phyloP scores from a whole-genome alignment of 1,139 yeast species.

The Schizosaccharomyces versatilis region DNA sequence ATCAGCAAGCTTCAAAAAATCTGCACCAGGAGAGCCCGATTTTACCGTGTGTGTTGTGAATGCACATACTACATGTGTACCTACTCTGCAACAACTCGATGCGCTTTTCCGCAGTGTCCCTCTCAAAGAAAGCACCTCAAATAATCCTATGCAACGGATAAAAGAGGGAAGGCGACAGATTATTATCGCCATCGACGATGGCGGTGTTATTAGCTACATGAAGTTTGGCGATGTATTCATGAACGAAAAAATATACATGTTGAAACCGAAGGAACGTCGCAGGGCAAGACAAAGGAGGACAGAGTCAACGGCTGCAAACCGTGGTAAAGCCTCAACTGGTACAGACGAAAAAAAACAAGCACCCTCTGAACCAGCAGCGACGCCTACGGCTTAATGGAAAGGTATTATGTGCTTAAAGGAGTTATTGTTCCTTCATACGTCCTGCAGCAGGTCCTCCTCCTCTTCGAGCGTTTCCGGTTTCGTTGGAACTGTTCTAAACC shows the following conservation, averaged over 20 bases:
- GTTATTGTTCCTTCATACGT: neutral
- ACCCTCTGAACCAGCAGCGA: neutral
- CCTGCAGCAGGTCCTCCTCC: neutral
- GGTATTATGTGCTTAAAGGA: too few relatives aligned
- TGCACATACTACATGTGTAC: slow-evolving; percentile 4
- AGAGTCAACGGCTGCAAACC: neutral
- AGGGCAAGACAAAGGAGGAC: neutral
- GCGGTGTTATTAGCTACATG: slow-evolving; percentile 8
- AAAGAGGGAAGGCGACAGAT: slow-evolving; percentile 5
- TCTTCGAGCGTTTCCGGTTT: too few relatives aligned
- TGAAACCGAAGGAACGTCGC: neutral
- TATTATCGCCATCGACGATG: slow-evolving; percentile 8
- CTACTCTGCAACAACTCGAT: slow-evolving; percentile 2
- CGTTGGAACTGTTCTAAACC: too few relatives aligned
- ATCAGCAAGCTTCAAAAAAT: slow-evolving; percentile 42
- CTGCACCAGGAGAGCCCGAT: slow-evolving; percentile 49
- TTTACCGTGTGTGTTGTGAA: slow-evolving; percentile 45
- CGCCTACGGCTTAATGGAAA: too few relatives aligned
- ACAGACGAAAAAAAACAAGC: neutral
- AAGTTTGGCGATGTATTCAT: slow-evolving; percentile 7
- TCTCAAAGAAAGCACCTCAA: neutral
- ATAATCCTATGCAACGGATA: slow-evolving; percentile 2
- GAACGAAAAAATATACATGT: neutral
- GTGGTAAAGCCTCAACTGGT: neutral
- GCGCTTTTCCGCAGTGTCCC: slow-evolving; percentile 3